Conservation (phyloP, 306 rosid genomes). For the Vigna trinervia region DNA sequence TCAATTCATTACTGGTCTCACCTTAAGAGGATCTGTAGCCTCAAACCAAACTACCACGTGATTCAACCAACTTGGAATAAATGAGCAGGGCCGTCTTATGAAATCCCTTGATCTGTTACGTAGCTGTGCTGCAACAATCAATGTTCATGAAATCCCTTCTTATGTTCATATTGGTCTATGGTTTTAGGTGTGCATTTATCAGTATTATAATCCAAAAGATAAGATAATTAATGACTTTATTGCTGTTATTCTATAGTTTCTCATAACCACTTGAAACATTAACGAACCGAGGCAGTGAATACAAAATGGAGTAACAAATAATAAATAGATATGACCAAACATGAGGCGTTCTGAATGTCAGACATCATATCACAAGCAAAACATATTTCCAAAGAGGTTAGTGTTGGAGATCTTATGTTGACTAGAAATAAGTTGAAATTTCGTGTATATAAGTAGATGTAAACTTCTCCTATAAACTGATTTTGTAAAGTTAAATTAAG, state of each 20-base stretch:
- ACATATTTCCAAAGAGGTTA: background rate
- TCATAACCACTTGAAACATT: background rate
- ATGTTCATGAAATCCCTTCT: conserved; percentile 20
- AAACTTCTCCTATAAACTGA: no score
- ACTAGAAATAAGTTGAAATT: no score
- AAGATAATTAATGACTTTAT: background rate
- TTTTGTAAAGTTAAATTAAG: no score
- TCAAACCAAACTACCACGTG: conserved; percentile 40
- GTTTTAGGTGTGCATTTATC: conserved; percentile 1
- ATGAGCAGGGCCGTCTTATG: conserved; percentile 22
- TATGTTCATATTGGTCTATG: background rate
- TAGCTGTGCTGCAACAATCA: conserved; percentile 17
- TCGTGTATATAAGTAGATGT: no score
- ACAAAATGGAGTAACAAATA: background rate
- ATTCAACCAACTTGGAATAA: conserved; percentile 45
- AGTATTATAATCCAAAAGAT: background rate
- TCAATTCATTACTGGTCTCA: conserved; percentile 7
- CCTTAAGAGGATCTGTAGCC: background rate
- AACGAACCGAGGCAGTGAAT: background rate
- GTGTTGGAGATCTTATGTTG: no score
- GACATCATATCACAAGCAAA: background rate
- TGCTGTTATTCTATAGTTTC: background rate
- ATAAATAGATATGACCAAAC: background rate
- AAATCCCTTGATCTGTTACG: conserved; percentile 8
- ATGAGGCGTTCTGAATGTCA: background rate